Evolutionary conservation across 176 grass and related monocot genomes (phyloP), one percentile per base, ranked within the genome.

Genomic region (Bolboschoenus planiculmis): DNA sequence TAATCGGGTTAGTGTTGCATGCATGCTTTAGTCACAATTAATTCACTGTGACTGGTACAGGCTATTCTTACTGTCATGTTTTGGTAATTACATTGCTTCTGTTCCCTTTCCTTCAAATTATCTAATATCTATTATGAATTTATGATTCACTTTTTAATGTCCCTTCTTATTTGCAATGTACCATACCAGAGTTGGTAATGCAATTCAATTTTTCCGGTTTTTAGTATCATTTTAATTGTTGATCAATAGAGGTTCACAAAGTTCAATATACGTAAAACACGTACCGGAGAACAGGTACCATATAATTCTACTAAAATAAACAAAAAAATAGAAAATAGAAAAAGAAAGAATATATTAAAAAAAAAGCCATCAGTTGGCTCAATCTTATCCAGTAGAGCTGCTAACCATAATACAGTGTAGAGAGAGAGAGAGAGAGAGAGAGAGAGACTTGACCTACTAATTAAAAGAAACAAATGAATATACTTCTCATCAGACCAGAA

Each of bases 281-380:
- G 7, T 56, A 23, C 20, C 18, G 35, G 16, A 18, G 16, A 7
- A 0, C 5, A 33, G 21, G 3, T 24, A 27, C 10, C 10, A 56
- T 62, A 27, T 62, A 21, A 44, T 48, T 14, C 30, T 47, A 47
- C 21, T 47, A 48, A 47, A 6, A 24, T 1, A 48, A 47, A 74
- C 1, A 3, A 2, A 7, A 44, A 18, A 78, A 51, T 8, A 54
- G 10, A 37, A 13, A 79, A 58, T 4, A 11, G 18, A 79, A 35
- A 79, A 79, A 2, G 4, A n/a, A n/a, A n/a, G n/a, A n/a, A n/a
- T n/a, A n/a, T n/a, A n/a, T n/a, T n/a, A n/a, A n/a, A n/a, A n/a
- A n/a, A n/a, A n/a, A n/a, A n/a, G n/a, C n/a, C n/a, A n/a, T 80
- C 51, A 21, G 55, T 40, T 56, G 78, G 70, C 18, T 79, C 55